Evolutionary conservation across 2,329 filamentous ascomycete genomes (phyloP).

Genomic region (Exophiala sideris): DNA sequence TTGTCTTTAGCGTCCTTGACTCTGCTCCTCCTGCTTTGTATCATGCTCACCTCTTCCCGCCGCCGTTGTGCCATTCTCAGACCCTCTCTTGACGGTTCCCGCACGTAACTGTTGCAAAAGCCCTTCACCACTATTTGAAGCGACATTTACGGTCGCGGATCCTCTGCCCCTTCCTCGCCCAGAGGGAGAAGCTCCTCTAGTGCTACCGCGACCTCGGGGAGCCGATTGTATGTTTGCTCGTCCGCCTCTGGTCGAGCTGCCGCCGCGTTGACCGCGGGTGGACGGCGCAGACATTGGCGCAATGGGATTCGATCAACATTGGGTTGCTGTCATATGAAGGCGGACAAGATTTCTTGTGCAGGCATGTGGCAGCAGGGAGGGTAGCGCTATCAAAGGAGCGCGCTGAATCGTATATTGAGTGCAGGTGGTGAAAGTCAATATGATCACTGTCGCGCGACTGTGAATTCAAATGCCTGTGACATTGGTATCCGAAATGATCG

Average conservation of each 20-base stretch:
- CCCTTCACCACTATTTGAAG: constrained; percentile 10
- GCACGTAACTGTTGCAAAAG: constrained; percentile 20
- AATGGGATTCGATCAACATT: constrained; percentile 19
- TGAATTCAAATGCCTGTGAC: too few relatives aligned
- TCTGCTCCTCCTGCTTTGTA: not conserved
- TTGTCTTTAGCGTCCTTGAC: constrained; percentile 1
- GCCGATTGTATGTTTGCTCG: constrained; percentile 10
- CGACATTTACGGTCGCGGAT: not conserved
- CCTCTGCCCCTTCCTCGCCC: constrained; percentile 17
- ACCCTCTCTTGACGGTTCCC: constrained; percentile 17
- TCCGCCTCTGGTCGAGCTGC: constrained; percentile 19
- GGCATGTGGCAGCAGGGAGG: not conserved
- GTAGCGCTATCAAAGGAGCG: not conserved
- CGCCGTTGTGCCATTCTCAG: constrained; percentile 6
- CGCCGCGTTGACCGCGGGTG: constrained; percentile 26
- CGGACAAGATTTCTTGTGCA: not conserved
- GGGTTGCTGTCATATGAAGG: constrained; percentile 13
- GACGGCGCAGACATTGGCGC: constrained; percentile 25
- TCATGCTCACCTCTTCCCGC: constrained; percentile 19
- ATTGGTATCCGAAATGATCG: too few relatives aligned
- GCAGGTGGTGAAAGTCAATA: not conserved
- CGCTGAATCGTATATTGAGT: not conserved
- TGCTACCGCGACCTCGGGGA: constrained; percentile 19
- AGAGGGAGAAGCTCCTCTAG: constrained; percentile 7
- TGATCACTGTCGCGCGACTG: not conserved